phyloP scores from a whole-genome alignment of 139 green algal genomes.

The Pseudopediastrum boryanum region DNA sequence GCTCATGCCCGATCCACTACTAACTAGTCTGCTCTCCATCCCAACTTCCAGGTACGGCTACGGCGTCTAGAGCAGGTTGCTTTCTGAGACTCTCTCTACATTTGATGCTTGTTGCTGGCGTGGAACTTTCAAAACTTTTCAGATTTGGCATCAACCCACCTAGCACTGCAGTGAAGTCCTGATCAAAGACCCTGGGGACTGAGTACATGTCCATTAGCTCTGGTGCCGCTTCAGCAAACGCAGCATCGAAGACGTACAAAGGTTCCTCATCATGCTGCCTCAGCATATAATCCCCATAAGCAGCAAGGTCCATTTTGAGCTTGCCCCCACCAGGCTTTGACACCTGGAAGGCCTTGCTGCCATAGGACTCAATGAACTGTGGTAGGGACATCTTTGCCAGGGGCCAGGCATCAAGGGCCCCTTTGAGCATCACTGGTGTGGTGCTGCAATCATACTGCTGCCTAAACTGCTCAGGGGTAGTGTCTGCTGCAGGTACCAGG shows the following conservation, averaged over 20 bases:
- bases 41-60: no score
- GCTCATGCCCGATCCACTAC: no score
- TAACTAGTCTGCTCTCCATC: no score
- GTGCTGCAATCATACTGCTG: neutral
- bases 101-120: no score
- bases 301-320: neutral
- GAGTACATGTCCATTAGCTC: neutral
- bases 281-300: neutral
- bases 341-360: neutral
- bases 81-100: no score
- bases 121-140: no score
- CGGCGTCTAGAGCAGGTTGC: no score
- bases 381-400: neutral
- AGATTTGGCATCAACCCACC: no score
- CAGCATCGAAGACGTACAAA: constrained; percentile 29
- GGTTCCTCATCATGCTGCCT: constrained; percentile 17
- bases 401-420: neutral
- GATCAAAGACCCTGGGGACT: neutral
- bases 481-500: neutral
- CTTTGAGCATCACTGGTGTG: constrained; percentile 19
- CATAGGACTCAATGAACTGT: neutral
- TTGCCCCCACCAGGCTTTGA: constrained; percentile 14
- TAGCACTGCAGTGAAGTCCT: neutral
- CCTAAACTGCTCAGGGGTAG: neutral
- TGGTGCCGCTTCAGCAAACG: neutral